These are phyloP conservation scores for Backusella liffmaniae DNA, from an alignment of 192 early-diverging fungal species.

Conservation along the genomic window DNA sequence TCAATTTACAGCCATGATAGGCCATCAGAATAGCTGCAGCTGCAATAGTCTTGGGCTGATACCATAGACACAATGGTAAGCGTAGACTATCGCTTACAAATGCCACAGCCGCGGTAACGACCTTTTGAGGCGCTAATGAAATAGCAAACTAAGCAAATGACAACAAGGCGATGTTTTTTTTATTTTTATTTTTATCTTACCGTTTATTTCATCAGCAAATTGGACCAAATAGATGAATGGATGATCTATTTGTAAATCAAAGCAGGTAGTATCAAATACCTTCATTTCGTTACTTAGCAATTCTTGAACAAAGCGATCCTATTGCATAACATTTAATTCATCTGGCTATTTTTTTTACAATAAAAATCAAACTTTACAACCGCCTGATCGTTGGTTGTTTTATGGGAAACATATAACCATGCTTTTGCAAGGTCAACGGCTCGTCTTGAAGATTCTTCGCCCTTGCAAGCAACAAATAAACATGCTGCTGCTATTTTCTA, in stretches of 20 bases:
- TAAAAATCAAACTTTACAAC: background rate
- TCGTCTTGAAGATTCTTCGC: background rate
- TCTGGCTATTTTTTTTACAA: background rate
- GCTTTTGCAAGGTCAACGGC: background rate
- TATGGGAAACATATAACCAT: background rate
- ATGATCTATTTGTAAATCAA: background rate
- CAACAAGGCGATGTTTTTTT: background rate
- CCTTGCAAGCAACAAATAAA: background rate
- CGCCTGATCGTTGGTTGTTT: background rate
- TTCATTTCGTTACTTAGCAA: background rate
- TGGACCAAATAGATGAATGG: background rate
- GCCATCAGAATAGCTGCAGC: background rate
- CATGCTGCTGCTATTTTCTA: constrained; percentile 1
- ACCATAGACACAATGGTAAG: background rate
- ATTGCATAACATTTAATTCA: background rate
- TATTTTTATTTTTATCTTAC: background rate
- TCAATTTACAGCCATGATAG: background rate
- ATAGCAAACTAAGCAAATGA: too few relatives aligned
- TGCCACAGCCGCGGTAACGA: background rate
- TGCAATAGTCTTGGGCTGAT: background rate
- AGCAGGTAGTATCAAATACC: background rate
- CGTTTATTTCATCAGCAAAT: background rate
- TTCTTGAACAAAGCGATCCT: background rate
- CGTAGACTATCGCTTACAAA: background rate
- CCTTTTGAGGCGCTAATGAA: background rate